Base-by-base conservation (phyloP, 2,329 filamentous ascomycete genomes). In the Claviceps sp. region DNA sequence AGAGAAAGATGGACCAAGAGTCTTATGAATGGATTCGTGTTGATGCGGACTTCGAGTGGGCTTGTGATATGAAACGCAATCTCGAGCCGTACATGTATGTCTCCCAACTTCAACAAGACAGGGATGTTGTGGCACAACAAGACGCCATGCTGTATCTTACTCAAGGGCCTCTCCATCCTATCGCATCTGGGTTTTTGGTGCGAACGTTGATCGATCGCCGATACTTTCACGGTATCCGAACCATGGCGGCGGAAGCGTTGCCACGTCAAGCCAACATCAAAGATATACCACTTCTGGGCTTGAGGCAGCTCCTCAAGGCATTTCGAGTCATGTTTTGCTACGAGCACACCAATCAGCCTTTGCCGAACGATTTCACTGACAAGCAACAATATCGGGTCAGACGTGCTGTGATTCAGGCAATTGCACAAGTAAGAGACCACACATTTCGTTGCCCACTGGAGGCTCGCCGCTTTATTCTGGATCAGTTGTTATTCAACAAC, bases 21-120 rank as follows among this genome's bases (percentile, higher is more conserved):
- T 95, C 89, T 0, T 98, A 96, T 62, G 93, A 98, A 65, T 98
- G 94, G 93, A 95, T 98, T 59, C 85, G 93, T 19, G 87, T 97
- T 70, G 93, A 98, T 66, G 90, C 91, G 16, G 94, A 98, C 68
- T 97, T 97, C 59, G 93, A 98, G 66, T 98, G 93, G 93, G 84
- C 96, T 53, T 93, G 87, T 68, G 84, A 84, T 58, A 87, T 95
- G 67, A 83, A 85, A 55, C 74, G 77, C 11, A 84, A 84, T 56
- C 89, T 96, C 77, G 89, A 89, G 46, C 81, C 88, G 4, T 97
- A 97, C 73, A 98, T 98, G 94, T 96, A 93, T 65, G 82, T 95
- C 54, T 96, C 93, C 22, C 93, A 98, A 66, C 74, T 98, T 56
- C 93, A 98, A 65, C 93, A 98, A 67, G 93, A 98, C 68, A 80